Base-by-base conservation (phyloP, 2,329 filamentous ascomycete species). In the Penicillium brasilianum region DNA sequence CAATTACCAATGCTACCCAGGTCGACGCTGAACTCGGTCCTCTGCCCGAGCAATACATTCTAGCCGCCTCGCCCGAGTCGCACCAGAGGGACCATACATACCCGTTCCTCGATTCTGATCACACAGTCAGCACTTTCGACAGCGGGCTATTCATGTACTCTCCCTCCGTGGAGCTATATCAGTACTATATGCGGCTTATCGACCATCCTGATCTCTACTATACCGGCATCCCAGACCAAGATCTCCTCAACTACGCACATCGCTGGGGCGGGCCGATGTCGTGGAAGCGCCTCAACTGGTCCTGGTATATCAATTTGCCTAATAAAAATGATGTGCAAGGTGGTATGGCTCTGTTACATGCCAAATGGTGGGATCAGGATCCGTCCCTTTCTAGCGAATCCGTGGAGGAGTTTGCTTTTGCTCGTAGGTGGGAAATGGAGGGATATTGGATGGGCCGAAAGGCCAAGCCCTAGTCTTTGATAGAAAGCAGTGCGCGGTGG, bases 221-320 rank as follows among this genome's bases (percentile, higher is more conserved):
- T 44, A 71, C 76, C 0, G 68, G 69, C 20, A 75, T 73, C 16
- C 77, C 77, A 63, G 80, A 81, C 61, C 80, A 82, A 65, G 76
- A 76, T 60, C 66, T 82, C 28, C 68, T 81, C 18, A 81, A 81
- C 64, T 81, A 82, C 63, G 80, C 77, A 2, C 78, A 80, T 61
- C 70, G 79, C 10, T 61, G 73, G 7, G 67, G 72, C 10, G 79
- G 78, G 0, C 68, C 75, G 11, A 81, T 81, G 78, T 78, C 79
- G 0, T 81, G 79, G 79, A 65, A 69, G 18, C 72, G 76, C 56
- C 57, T 81, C 51, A 66, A 76, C 55, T 72, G 71, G 56, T 70
- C 67, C 16, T 81, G 79, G 79, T 80, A 63, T 56, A 44, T 62
- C 34, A 59, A 62, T 9, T 36, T 44, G 28, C 43, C 59, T 13